These are phyloP conservation scores for Stagonosporopsis rhizophila DNA, from an alignment of 2,329 filamentous ascomycete genomes.

Conservation along the genomic window DNA sequence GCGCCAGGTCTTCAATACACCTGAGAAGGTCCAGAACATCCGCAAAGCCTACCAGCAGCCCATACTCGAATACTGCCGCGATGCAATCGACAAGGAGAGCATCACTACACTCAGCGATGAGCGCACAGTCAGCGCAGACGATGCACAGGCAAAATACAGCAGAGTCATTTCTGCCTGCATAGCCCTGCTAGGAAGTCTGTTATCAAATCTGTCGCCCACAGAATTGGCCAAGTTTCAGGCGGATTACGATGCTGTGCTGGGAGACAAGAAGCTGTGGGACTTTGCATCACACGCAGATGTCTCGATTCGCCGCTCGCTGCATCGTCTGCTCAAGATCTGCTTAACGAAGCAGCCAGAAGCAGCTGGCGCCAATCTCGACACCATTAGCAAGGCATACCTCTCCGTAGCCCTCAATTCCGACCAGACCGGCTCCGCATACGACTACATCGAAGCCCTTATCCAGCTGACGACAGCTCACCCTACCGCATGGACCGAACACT, in stretches of 20 bases:
- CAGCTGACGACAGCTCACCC: conserved; percentile 70
- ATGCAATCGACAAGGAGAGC: conserved; percentile 80
- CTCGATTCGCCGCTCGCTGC: conserved; percentile 64
- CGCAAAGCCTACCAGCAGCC: conserved; percentile 82
- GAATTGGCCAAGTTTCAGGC: conserved; percentile 68
- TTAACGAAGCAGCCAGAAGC: conserved; percentile 56
- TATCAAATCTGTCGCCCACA: conserved; percentile 52
- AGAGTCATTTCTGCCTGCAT: conserved; percentile 73
- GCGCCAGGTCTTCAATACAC: conserved; percentile 74
- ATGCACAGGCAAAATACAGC: conserved; percentile 84
- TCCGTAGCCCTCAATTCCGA: conserved; percentile 74
- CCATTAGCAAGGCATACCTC: conserved; percentile 73
- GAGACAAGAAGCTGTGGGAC: conserved; percentile 67
- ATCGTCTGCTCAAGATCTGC: conserved; percentile 61
- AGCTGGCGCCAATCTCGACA: conserved; percentile 53
- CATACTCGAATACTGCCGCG: conserved; percentile 81
- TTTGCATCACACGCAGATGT: conserved; percentile 64
- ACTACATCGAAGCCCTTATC: conserved; percentile 72
- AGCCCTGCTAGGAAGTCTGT: conserved; percentile 61
- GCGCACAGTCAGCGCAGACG: conserved; percentile 80
- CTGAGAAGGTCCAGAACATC: conserved; percentile 78
- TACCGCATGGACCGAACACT: conserved; percentile 75
- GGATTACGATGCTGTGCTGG: conserved; percentile 71
- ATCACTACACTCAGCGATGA: conserved; percentile 86
- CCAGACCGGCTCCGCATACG: conserved; percentile 76